Percentiles rank a stretch among this genome's conserved stretches.
These are phyloP conservation scores for Rubus idaeus DNA, from an alignment of 306 rosid species.

Conservation along the genomic window DNA sequence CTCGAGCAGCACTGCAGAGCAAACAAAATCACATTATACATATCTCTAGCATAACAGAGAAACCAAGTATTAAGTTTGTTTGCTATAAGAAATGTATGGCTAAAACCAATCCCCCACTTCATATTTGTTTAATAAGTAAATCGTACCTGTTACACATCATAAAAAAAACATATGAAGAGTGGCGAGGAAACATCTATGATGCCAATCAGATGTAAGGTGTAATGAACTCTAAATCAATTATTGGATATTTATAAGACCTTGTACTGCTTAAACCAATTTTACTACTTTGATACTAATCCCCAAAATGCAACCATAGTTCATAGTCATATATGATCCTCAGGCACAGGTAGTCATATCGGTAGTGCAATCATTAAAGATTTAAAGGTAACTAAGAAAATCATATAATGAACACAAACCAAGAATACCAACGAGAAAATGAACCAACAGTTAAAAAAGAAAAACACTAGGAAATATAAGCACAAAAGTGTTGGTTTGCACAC, in stretches of 20 bases:
- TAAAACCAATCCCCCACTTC: background rate
- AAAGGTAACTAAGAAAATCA: no score
- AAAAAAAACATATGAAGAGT: no score
- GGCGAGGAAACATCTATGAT: no score
- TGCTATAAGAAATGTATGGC: background rate
- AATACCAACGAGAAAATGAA: no score
- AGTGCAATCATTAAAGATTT: no score
- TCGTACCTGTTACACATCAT: background rate
- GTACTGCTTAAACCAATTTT: no score
- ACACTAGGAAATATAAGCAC: background rate
- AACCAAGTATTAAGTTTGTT: background rate
- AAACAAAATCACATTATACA: constrained; percentile 11
- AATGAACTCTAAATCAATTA: background rate
- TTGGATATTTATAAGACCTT: no score
- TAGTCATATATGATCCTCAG: no score
- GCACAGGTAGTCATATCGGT: no score
- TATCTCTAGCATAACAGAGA: constrained; percentile 2
- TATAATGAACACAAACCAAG: no score
- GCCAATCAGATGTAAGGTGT: background rate
- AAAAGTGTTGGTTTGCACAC: constrained; percentile 26
- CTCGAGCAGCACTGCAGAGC: constrained; percentile 71
- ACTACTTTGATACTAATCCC: no score
- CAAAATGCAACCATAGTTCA: no score
- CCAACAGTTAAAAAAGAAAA: background rate
- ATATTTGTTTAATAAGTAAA: background rate